A percentile compares a stretch with the other conserved stretches of the same genome.
These are phyloP conservation scores for Pestalotiopsis fici DNA, from an alignment of 2,329 filamentous ascomycete species.

Conservation along the genomic window DNA sequence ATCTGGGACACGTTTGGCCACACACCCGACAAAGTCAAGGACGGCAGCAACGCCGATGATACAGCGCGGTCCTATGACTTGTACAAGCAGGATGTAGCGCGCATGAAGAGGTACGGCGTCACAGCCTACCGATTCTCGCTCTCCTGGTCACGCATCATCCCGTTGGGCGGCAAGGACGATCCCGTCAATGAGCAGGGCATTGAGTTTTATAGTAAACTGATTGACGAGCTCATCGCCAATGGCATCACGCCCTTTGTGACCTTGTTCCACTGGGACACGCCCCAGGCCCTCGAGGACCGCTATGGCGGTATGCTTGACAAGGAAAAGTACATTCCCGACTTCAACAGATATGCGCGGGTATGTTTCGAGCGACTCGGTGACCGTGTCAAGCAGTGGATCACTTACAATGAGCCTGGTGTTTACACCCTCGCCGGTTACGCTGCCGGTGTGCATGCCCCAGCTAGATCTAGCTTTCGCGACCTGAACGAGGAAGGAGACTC, in stretches of 20 bases:
- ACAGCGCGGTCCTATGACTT: constrained; percentile 39
- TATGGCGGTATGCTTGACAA: constrained; percentile 64
- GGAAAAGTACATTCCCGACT: constrained; percentile 62
- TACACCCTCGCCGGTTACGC: constrained; percentile 35
- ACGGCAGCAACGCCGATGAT: constrained; percentile 39
- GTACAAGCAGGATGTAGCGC: constrained; percentile 55
- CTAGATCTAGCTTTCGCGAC: constrained; percentile 28
- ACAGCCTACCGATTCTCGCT: constrained; percentile 65
- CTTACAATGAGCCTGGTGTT: constrained; percentile 34
- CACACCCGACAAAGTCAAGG: constrained; percentile 37
- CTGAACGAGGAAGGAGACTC: constrained; percentile 32
- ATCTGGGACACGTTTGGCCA: constrained; percentile 43
- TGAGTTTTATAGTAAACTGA: constrained; percentile 59
- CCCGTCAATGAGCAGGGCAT: constrained; percentile 62
- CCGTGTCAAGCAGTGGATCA: constrained; percentile 62
- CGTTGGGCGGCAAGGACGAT: constrained; percentile 62
- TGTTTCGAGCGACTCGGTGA: constrained; percentile 58
- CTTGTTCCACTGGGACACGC: constrained; percentile 67
- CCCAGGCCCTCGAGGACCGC: constrained; percentile 57
- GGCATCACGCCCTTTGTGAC: constrained; percentile 63
- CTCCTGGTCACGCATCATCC: constrained; percentile 66
- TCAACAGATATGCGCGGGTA: constrained; percentile 56
- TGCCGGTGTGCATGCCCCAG: constrained; percentile 33
- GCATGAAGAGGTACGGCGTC: constrained; percentile 60
- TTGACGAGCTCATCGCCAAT: constrained; percentile 58